Evolutionary conservation across 164 flowering plant species (phyloP).

Genomic region (Malania oleifera): DNA sequence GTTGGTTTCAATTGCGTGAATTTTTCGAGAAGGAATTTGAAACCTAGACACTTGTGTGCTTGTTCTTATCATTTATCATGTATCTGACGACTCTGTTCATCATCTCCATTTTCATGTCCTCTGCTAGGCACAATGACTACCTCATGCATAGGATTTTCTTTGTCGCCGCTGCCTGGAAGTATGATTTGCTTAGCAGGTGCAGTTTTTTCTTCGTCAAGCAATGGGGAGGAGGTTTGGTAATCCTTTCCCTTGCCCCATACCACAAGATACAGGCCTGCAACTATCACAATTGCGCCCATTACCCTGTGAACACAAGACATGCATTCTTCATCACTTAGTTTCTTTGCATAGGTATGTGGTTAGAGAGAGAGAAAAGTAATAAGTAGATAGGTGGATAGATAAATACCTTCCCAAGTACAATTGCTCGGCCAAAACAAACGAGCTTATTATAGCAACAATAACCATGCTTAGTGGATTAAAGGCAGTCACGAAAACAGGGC

Average conservation of each 20-base stretch:
- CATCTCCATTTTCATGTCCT: neutral
- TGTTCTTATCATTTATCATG: neutral
- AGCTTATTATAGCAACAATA: conserved; percentile 50
- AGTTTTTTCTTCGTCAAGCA: conserved; percentile 1
- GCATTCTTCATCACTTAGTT: neutral
- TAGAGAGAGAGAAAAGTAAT: neutral
- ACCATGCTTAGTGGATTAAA: conserved; percentile 61
- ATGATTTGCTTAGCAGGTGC: neutral
- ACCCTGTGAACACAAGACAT: conserved; percentile 28
- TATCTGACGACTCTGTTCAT: too few relatives aligned
- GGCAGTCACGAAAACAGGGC: conserved; percentile 70
- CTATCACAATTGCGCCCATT: conserved; percentile 48
- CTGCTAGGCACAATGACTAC: neutral
- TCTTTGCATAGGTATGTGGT: neutral
- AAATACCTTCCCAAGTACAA: conserved; percentile 54
- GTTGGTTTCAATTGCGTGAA: too few relatives aligned
- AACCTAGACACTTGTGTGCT: conserved; percentile 2
- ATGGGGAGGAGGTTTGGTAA: conserved; percentile 11
- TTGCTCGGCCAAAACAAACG: conserved; percentile 46
- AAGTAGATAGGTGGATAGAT: too few relatives aligned
- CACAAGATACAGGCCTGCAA: conserved; percentile 54
- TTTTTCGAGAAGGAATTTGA: too few relatives aligned
- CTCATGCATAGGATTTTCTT: conserved; percentile 10
- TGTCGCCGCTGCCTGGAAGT: neutral
- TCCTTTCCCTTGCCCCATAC: conserved; percentile 62